Evolutionary conservation across 2,329 filamentous ascomycete genomes (phyloP), one percentile per base, ranked within the genome.

Genomic region (Verticillium isaacii): DNA sequence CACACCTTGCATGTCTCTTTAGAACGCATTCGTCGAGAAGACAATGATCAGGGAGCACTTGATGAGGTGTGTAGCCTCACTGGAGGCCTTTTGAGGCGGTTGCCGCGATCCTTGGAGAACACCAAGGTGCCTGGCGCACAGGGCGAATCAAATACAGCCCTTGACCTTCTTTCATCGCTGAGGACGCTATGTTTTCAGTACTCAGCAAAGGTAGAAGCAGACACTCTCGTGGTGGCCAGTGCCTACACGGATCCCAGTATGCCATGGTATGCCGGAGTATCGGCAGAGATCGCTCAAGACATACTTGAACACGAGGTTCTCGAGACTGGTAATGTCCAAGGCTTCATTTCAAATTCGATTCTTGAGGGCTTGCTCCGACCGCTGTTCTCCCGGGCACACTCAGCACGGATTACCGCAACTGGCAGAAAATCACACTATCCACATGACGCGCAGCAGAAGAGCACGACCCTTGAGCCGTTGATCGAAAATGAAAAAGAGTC

Each of bases 361-460:
- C 82, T 93, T 4, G 78, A 82, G 64, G 75, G 77, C 68, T 87
- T 87, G 68, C 80, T 93, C 58, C 87, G 87, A 41, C 88, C 88
- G 32, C 76, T 91, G 6, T 93, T 93, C 76, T 80, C 81, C 32
- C 81, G 80, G 62, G 78, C 83, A 17, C 82, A 80, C 23, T 81
- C 85, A 5, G 71, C 73, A 2, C 76, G 77, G 2, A 75, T 90
- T 56, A 89, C 87, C 3, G 73, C 81, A 2, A 78, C 82, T 5
- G 86, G 87, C 25, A 81, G 85, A 36, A 86, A 83, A 69, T 79
- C 76, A 32, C 76, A 79, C 45, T 84, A 80, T 58, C 69, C 74
- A 34, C 73, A 79, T 4, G 68, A 73, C 1, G 71, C 75, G 17
- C 25, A 19, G 14, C 25, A 45, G 34, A 19, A 50, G 3, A 11